Evolutionary conservation across 139 green algal species (phyloP).

Genomic region (Pleodorina starrii): DNA sequence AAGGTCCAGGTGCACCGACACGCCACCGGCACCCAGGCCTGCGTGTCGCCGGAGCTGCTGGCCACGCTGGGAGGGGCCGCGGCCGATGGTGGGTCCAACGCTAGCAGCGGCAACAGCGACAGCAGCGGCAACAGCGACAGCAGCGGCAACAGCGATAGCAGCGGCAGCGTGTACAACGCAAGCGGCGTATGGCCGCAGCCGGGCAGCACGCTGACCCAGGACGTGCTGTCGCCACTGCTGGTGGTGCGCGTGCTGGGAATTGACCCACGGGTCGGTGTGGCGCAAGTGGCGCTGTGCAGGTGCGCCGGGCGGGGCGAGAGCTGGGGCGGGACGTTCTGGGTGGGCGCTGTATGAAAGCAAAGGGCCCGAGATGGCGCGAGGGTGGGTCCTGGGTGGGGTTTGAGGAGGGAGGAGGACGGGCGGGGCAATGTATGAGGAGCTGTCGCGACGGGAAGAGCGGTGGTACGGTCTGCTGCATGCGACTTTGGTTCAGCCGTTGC

Average conservation of each 20-base stretch:
- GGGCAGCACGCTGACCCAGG: background rate
- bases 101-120: background rate
- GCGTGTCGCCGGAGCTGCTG: background rate
- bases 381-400: too few species aligned
- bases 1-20: slow-evolving; percentile 15
- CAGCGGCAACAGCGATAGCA: background rate
- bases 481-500: too few species aligned
- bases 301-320: too few species aligned
- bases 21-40: background rate
- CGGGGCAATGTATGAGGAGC: too few species aligned
- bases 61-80: background rate
- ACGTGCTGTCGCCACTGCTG: background rate
- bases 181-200: background rate
- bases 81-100: background rate
- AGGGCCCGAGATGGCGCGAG: too few species aligned
- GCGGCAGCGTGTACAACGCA: background rate
- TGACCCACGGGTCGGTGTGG: background rate
- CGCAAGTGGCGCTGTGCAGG: slow-evolving; percentile 4
- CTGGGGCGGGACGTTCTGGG: too few species aligned
- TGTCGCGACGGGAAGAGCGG: too few species aligned
- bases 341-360: too few species aligned
- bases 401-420: too few species aligned
- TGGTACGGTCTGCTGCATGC: too few species aligned
- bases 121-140: background rate
- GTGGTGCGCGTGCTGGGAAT: slow-evolving; percentile 9